phyloP scores from a whole-genome alignment of 2,329 filamentous ascomycete species.

The Venturia aucupariae region DNA sequence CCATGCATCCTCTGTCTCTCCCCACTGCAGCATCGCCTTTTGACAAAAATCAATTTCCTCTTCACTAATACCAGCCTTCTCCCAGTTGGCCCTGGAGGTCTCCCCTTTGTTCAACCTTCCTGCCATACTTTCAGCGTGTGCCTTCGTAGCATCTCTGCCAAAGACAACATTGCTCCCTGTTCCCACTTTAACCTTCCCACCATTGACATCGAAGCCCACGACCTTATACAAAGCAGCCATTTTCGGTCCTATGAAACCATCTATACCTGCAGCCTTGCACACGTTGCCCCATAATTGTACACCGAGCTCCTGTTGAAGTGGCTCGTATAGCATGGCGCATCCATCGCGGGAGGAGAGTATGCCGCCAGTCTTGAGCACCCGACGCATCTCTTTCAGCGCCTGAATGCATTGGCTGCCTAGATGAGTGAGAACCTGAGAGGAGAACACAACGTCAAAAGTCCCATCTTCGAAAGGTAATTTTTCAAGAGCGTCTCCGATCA shows the following conservation, averaged over 20 bases:
- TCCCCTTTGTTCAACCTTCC: conserved; percentile 3
- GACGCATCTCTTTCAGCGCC: conserved; percentile 45
- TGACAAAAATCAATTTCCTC: conserved; percentile 8
- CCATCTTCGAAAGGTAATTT: conserved; percentile 35
- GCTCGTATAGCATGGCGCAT: not conserved
- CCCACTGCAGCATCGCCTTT: conserved; percentile 2
- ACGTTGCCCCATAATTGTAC: not conserved
- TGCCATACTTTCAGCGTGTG: not conserved
- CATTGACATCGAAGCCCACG: conserved; percentile 13
- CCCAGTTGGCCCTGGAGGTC: conserved; percentile 2
- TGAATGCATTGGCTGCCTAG: conserved; percentile 40
- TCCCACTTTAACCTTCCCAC: conserved; percentile 8
- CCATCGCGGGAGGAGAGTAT: conserved; percentile 39
- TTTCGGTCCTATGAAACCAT: not conserved
- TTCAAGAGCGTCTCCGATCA: conserved; percentile 32
- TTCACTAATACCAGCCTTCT: conserved; percentile 9
- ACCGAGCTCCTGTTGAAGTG: conserved; percentile 1
- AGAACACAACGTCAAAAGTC: conserved; percentile 51
- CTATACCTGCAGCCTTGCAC: not conserved
- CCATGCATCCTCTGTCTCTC: conserved; percentile 7
- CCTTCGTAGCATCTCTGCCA: not conserved
- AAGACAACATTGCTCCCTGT: not conserved
- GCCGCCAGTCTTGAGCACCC: conserved; percentile 44
- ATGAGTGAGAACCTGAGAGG: conserved; percentile 51
- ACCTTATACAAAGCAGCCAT: not conserved